phyloP scores from a whole-genome alignment of 208 protist species.

The Trichomonas vaginalis region DNA sequence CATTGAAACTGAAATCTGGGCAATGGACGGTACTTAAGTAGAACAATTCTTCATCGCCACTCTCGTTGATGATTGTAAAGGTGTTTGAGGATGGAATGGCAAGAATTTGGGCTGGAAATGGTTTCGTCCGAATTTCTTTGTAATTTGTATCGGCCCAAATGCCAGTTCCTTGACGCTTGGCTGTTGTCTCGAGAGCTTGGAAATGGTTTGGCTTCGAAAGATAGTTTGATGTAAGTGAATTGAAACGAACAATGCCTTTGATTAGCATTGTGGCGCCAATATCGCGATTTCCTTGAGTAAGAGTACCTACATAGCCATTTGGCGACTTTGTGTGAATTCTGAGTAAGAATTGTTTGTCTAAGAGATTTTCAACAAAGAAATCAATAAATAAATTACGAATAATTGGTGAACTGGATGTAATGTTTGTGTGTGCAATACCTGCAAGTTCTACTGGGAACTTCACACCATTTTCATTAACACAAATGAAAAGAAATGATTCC shows the following conservation, averaged over 20 bases:
- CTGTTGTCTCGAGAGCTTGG: not conserved
- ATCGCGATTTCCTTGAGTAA: not conserved
- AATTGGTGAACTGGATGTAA: not conserved
- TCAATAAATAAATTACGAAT: not conserved
- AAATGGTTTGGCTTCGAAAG: not conserved
- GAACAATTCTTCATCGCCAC: not conserved
- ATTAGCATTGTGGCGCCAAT: not conserved
- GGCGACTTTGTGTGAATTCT: not conserved
- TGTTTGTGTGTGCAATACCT: not conserved
- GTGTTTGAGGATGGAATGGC: not conserved
- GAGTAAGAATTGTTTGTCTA: not conserved
- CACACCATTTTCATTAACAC: not conserved
- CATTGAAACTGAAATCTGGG: not conserved
- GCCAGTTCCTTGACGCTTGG: not conserved
- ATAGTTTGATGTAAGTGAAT: not conserved
- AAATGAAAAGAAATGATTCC: not conserved
- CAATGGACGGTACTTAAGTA: not conserved
- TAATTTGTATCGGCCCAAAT: not conserved
- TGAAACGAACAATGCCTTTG: not conserved
- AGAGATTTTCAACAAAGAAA: not conserved
- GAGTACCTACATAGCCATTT: not conserved
- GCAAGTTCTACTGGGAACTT: not conserved
- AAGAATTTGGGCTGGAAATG: not conserved
- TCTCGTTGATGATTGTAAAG: not conserved
- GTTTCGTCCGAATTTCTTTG: not conserved